Percentiles rank a stretch among this genome's conserved stretches.
phyloP scores from a whole-genome alignment of 192 early-diverging fungal species.

The Backusella morwellensis region DNA sequence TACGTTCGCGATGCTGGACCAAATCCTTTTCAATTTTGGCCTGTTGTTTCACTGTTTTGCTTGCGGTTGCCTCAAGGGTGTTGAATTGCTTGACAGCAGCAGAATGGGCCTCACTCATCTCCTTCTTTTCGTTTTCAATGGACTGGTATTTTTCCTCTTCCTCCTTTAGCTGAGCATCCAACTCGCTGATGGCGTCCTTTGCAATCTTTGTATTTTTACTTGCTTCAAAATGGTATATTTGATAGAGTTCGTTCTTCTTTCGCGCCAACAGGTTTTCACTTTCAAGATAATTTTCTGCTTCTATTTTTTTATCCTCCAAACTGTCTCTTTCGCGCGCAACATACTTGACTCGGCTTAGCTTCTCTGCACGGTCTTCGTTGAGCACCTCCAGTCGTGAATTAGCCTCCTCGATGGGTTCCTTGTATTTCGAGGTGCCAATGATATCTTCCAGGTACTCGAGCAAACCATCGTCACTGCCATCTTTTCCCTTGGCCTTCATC shows the following conservation, averaged over 20 bases:
- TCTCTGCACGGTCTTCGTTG: constrained; percentile 74
- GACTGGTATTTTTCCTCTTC: constrained; percentile 61
- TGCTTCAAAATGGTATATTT: constrained; percentile 67
- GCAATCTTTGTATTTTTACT: constrained; percentile 48
- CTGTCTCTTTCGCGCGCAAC: constrained; percentile 85
- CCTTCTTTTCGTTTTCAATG: constrained; percentile 61
- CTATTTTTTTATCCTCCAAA: constrained; percentile 76
- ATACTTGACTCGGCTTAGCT: constrained; percentile 81
- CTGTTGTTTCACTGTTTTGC: constrained; percentile 60
- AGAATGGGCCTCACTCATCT: constrained; percentile 59
- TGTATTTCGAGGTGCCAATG: constrained; percentile 91
- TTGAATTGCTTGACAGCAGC: constrained; percentile 57
- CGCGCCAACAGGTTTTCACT: constrained; percentile 76
- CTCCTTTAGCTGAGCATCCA: constrained; percentile 52
- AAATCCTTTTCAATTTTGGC: constrained; percentile 74
- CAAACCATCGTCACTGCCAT: constrained; percentile 90
- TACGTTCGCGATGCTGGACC: constrained; percentile 83
- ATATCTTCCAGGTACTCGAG: constrained; percentile 99
- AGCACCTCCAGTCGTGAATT: constrained; percentile 67
- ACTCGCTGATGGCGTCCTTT: constrained; percentile 44
- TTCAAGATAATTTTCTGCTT: constrained; percentile 78
- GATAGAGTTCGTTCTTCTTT: constrained; percentile 76
- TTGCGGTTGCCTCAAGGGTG: constrained; percentile 41
- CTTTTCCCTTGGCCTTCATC: constrained; percentile 96
- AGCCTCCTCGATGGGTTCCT: constrained; percentile 78